Evolutionary conservation across 139 green algal species (phyloP).

Genomic region (Zygnema circumcarinatum): DNA sequence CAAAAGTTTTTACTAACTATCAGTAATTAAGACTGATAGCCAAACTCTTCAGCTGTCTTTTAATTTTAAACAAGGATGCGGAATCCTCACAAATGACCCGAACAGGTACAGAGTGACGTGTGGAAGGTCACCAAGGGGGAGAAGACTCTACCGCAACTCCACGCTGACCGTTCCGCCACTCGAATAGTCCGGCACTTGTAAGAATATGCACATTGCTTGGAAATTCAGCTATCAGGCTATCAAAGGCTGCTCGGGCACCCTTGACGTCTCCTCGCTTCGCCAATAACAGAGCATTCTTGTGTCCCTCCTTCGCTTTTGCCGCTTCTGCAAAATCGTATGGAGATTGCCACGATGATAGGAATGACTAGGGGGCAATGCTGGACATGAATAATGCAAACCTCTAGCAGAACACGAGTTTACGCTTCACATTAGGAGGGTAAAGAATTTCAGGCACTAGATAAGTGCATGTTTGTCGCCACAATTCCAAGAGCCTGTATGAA

Average conservation of each 20-base stretch:
- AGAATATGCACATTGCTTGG: constrained; percentile 1
- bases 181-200: constrained; percentile 2
- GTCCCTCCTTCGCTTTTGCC: constrained; percentile 1
- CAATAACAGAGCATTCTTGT: neutral
- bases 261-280: neutral
- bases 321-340: no score
- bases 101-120: neutral
- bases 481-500: no score
- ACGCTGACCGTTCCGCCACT: neutral
- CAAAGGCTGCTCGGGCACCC: neutral
- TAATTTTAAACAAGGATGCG: neutral
- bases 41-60: neutral
- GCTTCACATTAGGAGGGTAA: no score
- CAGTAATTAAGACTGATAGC: neutral
- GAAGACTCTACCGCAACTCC: neutral
- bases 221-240: neutral
- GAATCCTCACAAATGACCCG: no score
- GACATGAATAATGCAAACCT: no score
- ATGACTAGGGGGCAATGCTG: no score
- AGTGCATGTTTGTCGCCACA: no score
- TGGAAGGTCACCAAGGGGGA: neutral
- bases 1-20: neutral
- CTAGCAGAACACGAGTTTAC: no score
- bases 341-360: no score
- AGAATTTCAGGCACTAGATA: no score